These are phyloP conservation scores for Trichoderma harzianum DNA, from an alignment of 2,329 filamentous ascomycete genomes.

Conservation along the genomic window DNA sequence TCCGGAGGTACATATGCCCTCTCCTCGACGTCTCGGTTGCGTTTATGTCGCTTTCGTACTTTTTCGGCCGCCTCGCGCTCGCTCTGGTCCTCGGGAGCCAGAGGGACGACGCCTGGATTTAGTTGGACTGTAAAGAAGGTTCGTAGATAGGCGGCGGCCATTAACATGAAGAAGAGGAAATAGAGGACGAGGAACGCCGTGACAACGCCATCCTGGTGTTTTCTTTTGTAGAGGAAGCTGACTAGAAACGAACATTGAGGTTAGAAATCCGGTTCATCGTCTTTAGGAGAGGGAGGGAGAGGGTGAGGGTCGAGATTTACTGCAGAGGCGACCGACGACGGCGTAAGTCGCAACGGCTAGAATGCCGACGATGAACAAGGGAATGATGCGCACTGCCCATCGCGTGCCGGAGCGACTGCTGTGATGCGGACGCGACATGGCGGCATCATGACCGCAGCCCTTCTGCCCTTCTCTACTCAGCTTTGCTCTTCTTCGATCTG, in stretches of 20 bases:
- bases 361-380: constrained; percentile 62
- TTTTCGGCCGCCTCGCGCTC: constrained; percentile 39
- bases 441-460: constrained; percentile 28
- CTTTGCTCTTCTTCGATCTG: background rate
- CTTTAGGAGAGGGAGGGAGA: background rate
- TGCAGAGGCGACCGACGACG: constrained; percentile 62
- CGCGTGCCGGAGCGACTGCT: constrained; percentile 31
- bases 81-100: constrained; percentile 29
- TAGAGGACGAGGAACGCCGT: constrained; percentile 70
- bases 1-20: constrained; percentile 40
- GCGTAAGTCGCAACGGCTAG: constrained; percentile 71
- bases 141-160: constrained; percentile 67
- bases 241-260: constrained; percentile 40
- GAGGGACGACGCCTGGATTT: constrained; percentile 71
- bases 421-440: constrained; percentile 30
- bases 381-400: constrained; percentile 57
- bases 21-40: constrained; percentile 28
- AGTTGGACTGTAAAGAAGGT: constrained; percentile 64
- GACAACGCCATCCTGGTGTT: constrained; percentile 53
- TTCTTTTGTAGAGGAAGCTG: constrained; percentile 61
- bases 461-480: background rate
- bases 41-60: constrained; percentile 23
- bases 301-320: constrained; percentile 44
- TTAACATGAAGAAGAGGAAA: constrained; percentile 66
- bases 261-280: background rate